These are phyloP conservation scores for Lactarius sanguifluus DNA, from an alignment of 768 basidiomycete species.

Conservation along the genomic window DNA sequence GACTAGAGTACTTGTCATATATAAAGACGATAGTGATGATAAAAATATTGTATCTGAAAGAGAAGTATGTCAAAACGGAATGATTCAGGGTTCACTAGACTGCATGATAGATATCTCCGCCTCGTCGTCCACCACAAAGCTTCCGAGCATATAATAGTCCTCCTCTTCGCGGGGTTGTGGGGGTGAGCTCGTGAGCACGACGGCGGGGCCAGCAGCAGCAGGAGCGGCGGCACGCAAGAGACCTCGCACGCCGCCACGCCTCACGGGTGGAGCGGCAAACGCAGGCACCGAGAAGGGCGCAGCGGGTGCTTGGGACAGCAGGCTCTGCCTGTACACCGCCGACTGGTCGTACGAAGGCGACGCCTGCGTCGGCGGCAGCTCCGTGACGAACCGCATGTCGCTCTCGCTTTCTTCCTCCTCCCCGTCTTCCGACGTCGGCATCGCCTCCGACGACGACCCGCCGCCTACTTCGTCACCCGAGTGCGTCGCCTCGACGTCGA, in stretches of 20 bases:
- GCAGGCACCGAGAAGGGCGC: conserved; percentile 41
- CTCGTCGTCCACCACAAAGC: conserved; percentile 81
- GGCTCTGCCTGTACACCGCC: conserved; percentile 64
- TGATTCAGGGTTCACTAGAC: conserved; percentile 30
- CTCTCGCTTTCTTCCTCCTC: conserved; percentile 49
- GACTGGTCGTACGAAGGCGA: conserved; percentile 74
- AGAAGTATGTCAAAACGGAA: neutral
- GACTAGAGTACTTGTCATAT: neutral
- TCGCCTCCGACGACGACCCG: conserved; percentile 44
- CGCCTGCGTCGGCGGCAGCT: conserved; percentile 63
- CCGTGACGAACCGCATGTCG: conserved; percentile 65
- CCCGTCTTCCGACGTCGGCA: conserved; percentile 44
- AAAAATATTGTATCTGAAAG: neutral
- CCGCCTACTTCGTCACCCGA: conserved; percentile 78
- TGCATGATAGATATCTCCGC: conserved; percentile 55
- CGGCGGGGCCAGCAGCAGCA: conserved; percentile 37
- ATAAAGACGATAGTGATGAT: neutral
- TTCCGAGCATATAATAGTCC: conserved; percentile 71
- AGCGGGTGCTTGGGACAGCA: conserved; percentile 65
- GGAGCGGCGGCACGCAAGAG: conserved; percentile 31
- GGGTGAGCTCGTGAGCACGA: conserved; percentile 61
- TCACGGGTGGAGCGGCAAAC: conserved; percentile 54
- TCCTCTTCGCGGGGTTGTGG: conserved; percentile 45
- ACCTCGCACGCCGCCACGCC: conserved; percentile 40
- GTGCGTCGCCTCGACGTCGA: conserved; percentile 72